A percentile compares a stretch with the other conserved stretches of the same genome.
Conservation (phyloP, 768 basidiomycete species). For the Lactifluus echinatus region DNA sequence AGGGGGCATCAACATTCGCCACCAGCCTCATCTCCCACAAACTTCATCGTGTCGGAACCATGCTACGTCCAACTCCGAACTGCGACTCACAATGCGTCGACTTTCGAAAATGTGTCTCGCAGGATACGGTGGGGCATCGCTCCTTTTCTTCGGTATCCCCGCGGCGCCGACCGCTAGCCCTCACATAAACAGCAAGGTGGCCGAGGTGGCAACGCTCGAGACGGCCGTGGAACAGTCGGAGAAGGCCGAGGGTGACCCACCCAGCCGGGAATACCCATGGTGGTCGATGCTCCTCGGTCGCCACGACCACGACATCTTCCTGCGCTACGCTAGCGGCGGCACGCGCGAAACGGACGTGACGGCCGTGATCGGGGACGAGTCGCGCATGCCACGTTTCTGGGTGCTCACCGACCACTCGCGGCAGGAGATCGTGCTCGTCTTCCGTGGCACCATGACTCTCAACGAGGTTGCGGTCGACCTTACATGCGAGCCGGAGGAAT, state of each 20-base stretch:
- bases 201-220: conserved; percentile 55
- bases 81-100: conserved; percentile 64
- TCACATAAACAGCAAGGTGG: conserved; percentile 24
- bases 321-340: conserved; percentile 39
- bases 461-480: conserved; percentile 84
- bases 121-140: conserved; percentile 74
- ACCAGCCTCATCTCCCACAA: conserved; percentile 20
- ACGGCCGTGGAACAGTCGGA: conserved; percentile 65
- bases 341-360: conserved; percentile 13
- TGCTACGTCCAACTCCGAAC: conserved; percentile 37
- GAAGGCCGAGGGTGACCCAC: conserved; percentile 23
- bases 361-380: conserved; percentile 56
- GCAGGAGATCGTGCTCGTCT: conserved; percentile 63
- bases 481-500: conserved; percentile 64
- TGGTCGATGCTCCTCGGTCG: conserved; percentile 75
- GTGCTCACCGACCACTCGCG: conserved; percentile 74
- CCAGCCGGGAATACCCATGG: conserved; percentile 49
- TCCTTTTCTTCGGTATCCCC: conserved; percentile 72
- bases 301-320: conserved; percentile 78
- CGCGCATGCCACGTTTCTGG: conserved; percentile 79
- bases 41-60: not conserved
- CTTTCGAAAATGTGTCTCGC: conserved; percentile 78
- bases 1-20: conserved; percentile 27
- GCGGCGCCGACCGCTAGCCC: conserved; percentile 15
- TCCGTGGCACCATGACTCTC: conserved; percentile 65